Evolutionary conservation across 768 basidiomycete species (phyloP), one percentile per base, ranked within the genome.

Genomic region (Suillus spraguei): DNA sequence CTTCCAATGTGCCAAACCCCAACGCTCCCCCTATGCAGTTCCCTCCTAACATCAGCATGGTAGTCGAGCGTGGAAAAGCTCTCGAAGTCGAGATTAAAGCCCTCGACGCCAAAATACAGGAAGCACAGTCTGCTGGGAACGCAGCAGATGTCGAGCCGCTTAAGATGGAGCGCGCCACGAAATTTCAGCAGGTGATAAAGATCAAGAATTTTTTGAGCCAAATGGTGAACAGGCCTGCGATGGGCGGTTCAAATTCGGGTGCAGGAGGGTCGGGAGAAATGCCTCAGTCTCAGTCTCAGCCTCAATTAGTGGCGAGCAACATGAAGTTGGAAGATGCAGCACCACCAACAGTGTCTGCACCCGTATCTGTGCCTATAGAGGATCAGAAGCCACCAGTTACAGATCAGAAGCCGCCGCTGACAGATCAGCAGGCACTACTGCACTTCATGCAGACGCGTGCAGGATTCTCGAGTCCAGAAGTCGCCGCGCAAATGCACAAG

Each of bases 401-500:
- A 39, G 75, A 75, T 39, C 66, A 68, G 6, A 47, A 24, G 24
- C 47, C 47, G 8, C 47, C 7, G 24, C 24, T 28, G 14, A 49
- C 47, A 16, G 47, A 49, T 49, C 47, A 49, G 22, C 76, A 76
- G 38, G 60, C 67, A 36, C 20, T 73, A 49, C 33, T 69, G 4
- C 71, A 74, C 13, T 67, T 77, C 52, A 73, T 70, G 72, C 74
- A 72, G 38, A 63, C 72, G 38, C 72, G 71, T 41, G 66, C 66
- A 64, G 65, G 9, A 32, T 59, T 7, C 10, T 52, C 4, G 36
- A 42, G 59, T 32, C 60, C 74, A 14, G 68, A 64, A 44, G 36
- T 79, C 14, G 75, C 69, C 4, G 67, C 75, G 35, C 86, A 84
- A 65, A 80, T 84, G 77, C 81, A 82, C 62, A 85, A 83, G 66